Conservation (phyloP, 129 eudicot genomes). For the Centella asiatica region DNA sequence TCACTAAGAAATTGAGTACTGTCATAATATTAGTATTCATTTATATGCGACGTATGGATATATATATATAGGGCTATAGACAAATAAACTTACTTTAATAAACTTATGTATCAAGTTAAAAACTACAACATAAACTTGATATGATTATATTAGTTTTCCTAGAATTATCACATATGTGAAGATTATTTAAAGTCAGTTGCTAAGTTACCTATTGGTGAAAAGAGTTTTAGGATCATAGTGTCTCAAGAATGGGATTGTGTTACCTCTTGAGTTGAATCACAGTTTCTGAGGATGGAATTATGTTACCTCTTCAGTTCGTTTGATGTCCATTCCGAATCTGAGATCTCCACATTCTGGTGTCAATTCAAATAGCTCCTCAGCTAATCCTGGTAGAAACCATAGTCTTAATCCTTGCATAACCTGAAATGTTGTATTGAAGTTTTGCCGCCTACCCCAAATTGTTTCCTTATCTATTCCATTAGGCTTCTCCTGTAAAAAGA, state of each 20-base stretch:
- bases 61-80: too few relatives aligned
- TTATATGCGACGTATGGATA: too few relatives aligned
- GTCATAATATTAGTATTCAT: not conserved
- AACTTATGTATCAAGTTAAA: too few relatives aligned
- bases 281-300: too few relatives aligned
- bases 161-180: too few relatives aligned
- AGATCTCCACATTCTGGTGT: constrained; percentile 33
- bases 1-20: not conserved
- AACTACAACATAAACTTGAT: too few relatives aligned
- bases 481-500: constrained; percentile 18
- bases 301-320: constrained; percentile 50
- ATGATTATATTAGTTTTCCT: too few relatives aligned
- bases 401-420: constrained; percentile 39
- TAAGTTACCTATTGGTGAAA: too few relatives aligned
- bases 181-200: too few relatives aligned
- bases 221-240: too few relatives aligned
- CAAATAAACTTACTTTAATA: too few relatives aligned
- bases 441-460: constrained; percentile 18
- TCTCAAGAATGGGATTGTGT: too few relatives aligned
- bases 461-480: constrained; percentile 21
- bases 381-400: constrained; percentile 56
- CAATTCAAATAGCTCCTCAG: constrained; percentile 35
- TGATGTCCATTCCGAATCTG: constrained; percentile 51
- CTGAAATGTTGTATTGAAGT: constrained; percentile 10
- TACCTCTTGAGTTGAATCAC: not conserved